Percentiles rank a stretch among this genome's conserved stretches.
These are phyloP conservation scores for Colletotrichum sp. DNA, from an alignment of 2,329 filamentous ascomycete species.

Conservation along the genomic window DNA sequence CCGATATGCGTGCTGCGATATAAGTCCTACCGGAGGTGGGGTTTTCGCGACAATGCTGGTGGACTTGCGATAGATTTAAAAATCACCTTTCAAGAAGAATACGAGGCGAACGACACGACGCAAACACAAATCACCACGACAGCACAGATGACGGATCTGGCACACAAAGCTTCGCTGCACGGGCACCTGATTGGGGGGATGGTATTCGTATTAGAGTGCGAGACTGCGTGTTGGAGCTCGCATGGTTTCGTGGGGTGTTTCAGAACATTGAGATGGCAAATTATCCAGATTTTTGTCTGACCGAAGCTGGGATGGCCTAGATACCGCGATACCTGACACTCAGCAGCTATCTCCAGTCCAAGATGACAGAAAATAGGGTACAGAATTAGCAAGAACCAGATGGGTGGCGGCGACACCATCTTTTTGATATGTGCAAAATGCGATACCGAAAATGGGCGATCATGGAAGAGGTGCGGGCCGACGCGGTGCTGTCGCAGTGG, in stretches of 20 bases:
- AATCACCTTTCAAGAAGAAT: background rate
- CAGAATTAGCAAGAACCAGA: background rate
- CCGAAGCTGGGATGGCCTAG: background rate
- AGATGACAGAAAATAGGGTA: background rate
- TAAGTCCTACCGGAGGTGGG: background rate
- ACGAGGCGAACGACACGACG: background rate
- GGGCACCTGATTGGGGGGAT: background rate
- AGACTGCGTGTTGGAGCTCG: background rate
- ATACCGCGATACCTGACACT: background rate
- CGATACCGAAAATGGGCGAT: background rate
- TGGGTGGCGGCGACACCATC: background rate
- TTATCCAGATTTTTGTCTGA: background rate
- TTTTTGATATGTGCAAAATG: background rate
- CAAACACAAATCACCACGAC: background rate
- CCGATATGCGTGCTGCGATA: background rate
- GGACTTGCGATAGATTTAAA: background rate
- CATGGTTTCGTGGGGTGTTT: constrained; percentile 14
- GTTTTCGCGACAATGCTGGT: background rate
- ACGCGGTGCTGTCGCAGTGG: background rate
- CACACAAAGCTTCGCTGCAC: background rate
- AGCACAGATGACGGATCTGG: background rate
- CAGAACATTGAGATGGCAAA: background rate
- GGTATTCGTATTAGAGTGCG: background rate
- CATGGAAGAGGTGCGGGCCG: background rate
- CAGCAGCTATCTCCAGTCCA: background rate